These are phyloP conservation scores for Podospora bellae-mahoneyi DNA, from an alignment of 495 filamentous ascomycete genomes.

Conservation along the genomic window DNA sequence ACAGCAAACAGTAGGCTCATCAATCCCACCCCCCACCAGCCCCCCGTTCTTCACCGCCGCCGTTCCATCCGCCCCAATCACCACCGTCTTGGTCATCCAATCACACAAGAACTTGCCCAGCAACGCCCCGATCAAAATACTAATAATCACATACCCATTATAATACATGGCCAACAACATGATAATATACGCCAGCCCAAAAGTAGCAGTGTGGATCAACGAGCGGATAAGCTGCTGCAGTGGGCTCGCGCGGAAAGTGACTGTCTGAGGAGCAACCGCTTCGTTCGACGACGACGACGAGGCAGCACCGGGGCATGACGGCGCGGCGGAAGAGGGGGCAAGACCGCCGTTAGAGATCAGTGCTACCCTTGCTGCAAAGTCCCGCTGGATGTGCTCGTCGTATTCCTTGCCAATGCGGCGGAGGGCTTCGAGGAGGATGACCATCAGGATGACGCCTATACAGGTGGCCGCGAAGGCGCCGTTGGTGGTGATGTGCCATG, in stretches of 20 bases:
- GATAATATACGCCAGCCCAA: conserved; percentile 55
- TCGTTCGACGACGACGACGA: neutral
- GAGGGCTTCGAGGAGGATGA: conserved; percentile 50
- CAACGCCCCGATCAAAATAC: conserved; percentile 52
- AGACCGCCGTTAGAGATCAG: conserved; percentile 9
- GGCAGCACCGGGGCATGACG: neutral
- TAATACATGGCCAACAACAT: conserved; percentile 58
- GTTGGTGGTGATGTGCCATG: conserved; percentile 46
- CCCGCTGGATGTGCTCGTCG: conserved; percentile 46
- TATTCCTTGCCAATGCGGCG: conserved; percentile 54
- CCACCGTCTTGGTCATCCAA: conserved; percentile 36
- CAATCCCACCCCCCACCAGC: conserved; percentile 14
- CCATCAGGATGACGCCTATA: conserved; percentile 55
- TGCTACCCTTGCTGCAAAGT: conserved; percentile 33
- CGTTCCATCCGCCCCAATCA: conserved; percentile 9
- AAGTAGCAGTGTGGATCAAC: conserved; percentile 47
- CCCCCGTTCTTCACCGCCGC: conserved; percentile 7
- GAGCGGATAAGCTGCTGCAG: conserved; percentile 49
- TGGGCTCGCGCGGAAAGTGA: conserved; percentile 45
- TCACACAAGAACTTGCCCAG: conserved; percentile 47
- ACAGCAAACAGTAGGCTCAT: conserved; percentile 32
- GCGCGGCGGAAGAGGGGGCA: neutral
- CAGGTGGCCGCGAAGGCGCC: conserved; percentile 56
- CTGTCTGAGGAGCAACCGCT: conserved; percentile 14
- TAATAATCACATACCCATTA: conserved; percentile 57